Evolutionary conservation across 257 asterid species (phyloP).

Genomic region (Solanum corneliomulleri): DNA sequence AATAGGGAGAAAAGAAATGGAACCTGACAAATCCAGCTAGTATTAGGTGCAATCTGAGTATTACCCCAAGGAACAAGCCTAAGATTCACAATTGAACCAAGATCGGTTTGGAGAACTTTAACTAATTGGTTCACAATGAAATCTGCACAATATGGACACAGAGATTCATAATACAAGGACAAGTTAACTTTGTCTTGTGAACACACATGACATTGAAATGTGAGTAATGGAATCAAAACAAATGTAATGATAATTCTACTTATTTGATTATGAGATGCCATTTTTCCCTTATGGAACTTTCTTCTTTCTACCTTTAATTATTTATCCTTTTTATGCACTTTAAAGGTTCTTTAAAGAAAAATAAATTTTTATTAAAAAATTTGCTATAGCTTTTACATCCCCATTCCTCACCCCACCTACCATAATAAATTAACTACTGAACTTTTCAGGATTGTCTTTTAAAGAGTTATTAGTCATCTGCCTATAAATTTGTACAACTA

Average conservation of each 20-base stretch:
- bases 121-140: slow-evolving; percentile 65
- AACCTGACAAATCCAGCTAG: slow-evolving; percentile 82
- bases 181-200: slow-evolving; percentile 24
- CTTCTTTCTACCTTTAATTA: not conserved
- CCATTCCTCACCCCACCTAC: slow-evolving; percentile 3
- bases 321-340: not conserved
- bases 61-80: slow-evolving; percentile 94
- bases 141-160: slow-evolving; percentile 83
- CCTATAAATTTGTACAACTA: not conserved
- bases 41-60: slow-evolving; percentile 47
- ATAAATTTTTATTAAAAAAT: too few relatives aligned
- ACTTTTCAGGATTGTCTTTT: not conserved
- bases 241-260: not conserved
- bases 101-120: slow-evolving; percentile 62
- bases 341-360: not conserved
- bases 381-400: not conserved
- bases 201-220: slow-evolving; percentile 6
- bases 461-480: not conserved
- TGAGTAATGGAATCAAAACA: slow-evolving; percentile 3
- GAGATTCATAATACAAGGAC: slow-evolving; percentile 64
- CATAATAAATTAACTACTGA: not conserved
- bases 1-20: not conserved
- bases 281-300: slow-evolving; percentile 4
- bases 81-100: slow-evolving; percentile 53
- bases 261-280: slow-evolving; percentile 21